Base-by-base conservation (phyloP, 441 rosid genomes). In the Erodium moschatum region DNA sequence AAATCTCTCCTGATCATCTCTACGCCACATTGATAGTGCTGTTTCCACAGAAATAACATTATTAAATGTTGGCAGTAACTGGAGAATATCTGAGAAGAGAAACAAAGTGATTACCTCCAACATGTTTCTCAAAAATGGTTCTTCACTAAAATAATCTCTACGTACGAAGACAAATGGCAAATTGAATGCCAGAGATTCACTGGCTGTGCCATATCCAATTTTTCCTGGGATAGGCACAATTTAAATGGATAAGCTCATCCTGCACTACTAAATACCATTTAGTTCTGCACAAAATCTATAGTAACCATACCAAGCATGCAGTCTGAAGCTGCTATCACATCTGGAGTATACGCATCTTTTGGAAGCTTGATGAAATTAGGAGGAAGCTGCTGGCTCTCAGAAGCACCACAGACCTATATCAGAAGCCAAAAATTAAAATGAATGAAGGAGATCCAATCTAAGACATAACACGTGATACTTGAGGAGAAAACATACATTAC, bases 1-100 rank as follows among this genome's bases (percentile, higher is more conserved):
- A 95, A 82, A 82, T 95, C 99, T 76, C 99, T 88, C 81, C 97
- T 86, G 79, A 92, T 96, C 99, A 96, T 96, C 94, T 92, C 97
- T 74, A 96, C 97, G 68, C 99, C 99, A 72, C 89, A 77, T 68
- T 96, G 99, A 84, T 90, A 84, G 78, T 85, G 82, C 99, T 95
- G 87, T 58, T 58, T 58, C 9, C 77, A 74, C 68, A 76, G 67
- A 65, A 66, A 67, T 73, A 63, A 69, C 72, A 35, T 69, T 68
- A 38, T 64, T 21, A 46, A 66, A 42, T 27, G 10, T 31, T 5
- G n/a, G 64, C 13, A 58, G 11, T 8, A 3, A 58, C 31, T 20
- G 64, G 29, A 19, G 29, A 58, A 11, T 20, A 58, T 58, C 19
- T 3, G 64, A 0, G 31, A 58, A 58, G 64, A 58, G 12, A 64